These are phyloP conservation scores for Umbilicaria muhlenbergii DNA, from an alignment of 495 filamentous ascomycete genomes.

Conservation along the genomic window DNA sequence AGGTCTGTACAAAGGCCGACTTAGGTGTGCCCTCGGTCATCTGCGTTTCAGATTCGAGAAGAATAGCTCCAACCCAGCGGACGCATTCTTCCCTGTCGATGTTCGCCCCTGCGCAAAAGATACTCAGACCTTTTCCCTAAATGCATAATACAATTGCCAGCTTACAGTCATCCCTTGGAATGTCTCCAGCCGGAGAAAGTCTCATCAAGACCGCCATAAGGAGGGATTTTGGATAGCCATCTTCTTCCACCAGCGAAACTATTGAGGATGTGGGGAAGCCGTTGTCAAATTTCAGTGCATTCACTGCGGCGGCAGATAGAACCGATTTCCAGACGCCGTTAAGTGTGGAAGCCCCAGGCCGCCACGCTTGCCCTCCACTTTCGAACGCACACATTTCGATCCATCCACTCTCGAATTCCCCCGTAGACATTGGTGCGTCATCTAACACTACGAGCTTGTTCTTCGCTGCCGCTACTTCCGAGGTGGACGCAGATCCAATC, in stretches of 20 bases:
- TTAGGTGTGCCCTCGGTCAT: constrained; percentile 20
- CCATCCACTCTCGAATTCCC: constrained; percentile 32
- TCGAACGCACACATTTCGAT: constrained; percentile 33
- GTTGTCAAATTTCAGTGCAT: constrained; percentile 26
- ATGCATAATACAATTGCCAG: constrained; percentile 8
- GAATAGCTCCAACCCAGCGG: constrained; percentile 33
- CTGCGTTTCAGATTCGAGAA: constrained; percentile 28
- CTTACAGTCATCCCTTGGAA: constrained; percentile 17
- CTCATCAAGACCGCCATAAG: constrained; percentile 7
- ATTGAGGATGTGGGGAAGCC: constrained; percentile 5
- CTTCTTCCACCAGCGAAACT: constrained; percentile 11
- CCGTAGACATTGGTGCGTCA: constrained; percentile 29
- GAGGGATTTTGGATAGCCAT: constrained; percentile 7
- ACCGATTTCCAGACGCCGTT: constrained; percentile 32
- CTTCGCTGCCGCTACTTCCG: background rate
- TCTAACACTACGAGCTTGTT: constrained; percentile 18
- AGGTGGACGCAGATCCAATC: constrained; percentile 10
- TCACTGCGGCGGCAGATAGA: constrained; percentile 27
- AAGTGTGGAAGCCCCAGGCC: constrained; percentile 25
- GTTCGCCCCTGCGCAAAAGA: constrained; percentile 23
- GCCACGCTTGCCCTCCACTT: constrained; percentile 17
- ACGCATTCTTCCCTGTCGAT: constrained; percentile 30
- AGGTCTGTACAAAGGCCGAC: constrained; percentile 31
- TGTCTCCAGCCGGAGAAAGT: constrained; percentile 15
- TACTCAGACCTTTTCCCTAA: constrained; percentile 10